Percentiles rank a stretch among this genome's conserved stretches.
phyloP scores from a whole-genome alignment of 2,329 filamentous ascomycete species.

The Colletotrichum gloeosporioides region DNA sequence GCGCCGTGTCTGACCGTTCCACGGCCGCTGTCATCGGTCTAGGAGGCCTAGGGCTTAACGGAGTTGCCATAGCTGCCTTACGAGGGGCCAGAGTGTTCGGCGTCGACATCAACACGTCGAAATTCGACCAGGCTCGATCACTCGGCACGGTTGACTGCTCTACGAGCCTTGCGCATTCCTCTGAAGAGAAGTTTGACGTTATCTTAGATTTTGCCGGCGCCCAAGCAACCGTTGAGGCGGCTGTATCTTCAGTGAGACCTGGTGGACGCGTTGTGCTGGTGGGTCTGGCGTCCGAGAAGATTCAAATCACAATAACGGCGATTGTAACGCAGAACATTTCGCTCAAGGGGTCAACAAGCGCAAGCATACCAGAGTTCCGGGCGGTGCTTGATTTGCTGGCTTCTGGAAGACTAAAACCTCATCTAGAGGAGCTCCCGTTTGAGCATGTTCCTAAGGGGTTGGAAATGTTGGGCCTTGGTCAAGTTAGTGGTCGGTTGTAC shows the following conservation, averaged over 20 bases:
- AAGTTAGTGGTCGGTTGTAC: not conserved
- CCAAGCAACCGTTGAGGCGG: not conserved
- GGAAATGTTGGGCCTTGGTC: not conserved
- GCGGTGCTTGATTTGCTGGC: not conserved
- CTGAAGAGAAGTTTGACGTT: not conserved
- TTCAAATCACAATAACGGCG: not conserved
- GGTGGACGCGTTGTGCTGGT: slow-evolving; percentile 13
- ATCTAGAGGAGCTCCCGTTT: not conserved
- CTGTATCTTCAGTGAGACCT: not conserved
- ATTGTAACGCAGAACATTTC: not conserved
- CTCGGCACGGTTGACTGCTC: not conserved
- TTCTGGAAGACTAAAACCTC: not conserved
- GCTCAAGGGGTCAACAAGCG: not conserved
- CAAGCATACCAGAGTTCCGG: not conserved
- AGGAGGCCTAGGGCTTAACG: slow-evolving; percentile 8
- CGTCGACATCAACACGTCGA: not conserved
- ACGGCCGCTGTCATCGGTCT: slow-evolving; percentile 8
- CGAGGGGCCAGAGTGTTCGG: slow-evolving; percentile 5
- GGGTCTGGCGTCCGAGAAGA: not conserved
- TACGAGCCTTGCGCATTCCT: not conserved
- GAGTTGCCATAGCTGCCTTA: not conserved
- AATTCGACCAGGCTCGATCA: not conserved
- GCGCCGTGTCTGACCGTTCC: not conserved
- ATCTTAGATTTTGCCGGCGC: slow-evolving; percentile 16
- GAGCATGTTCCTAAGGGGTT: not conserved